Conservation (phyloP, 1,284 basidiomycete species). For the Ganoderma sinense region DNA sequence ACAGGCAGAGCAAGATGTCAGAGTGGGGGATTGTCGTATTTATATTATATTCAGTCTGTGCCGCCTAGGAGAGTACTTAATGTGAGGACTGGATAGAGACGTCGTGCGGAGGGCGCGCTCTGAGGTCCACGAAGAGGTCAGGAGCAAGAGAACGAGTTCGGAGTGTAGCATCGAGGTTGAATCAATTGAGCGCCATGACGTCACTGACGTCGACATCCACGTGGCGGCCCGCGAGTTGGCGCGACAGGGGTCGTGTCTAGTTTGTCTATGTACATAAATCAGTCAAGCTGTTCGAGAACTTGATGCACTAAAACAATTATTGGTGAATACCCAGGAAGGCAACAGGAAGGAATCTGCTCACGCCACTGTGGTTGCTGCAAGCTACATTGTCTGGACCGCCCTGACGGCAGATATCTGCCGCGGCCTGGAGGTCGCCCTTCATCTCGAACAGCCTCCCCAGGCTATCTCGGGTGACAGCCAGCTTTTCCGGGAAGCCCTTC, state of each 20-base stretch:
- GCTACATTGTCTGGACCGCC: slow-evolving; percentile 37
- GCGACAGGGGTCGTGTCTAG: no score
- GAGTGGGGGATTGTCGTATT: neutral
- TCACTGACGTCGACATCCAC: neutral
- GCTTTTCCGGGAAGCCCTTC: slow-evolving; percentile 35
- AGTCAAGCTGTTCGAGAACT: slow-evolving; percentile 15
- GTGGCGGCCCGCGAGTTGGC: no score
- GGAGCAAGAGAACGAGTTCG: neutral
- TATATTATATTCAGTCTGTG: neutral
- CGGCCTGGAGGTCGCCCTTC: slow-evolving; percentile 38
- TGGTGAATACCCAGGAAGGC: neutral
- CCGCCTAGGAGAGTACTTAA: neutral
- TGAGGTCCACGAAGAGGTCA: no score
- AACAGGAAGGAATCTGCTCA: slow-evolving; percentile 16
- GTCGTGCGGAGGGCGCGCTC: neutral
- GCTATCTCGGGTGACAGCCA: slow-evolving; percentile 46
- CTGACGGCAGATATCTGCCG: slow-evolving; percentile 35
- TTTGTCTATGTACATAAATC: no score
- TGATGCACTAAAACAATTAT: slow-evolving; percentile 9
- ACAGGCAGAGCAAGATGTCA: neutral
- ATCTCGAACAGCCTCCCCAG: slow-evolving; percentile 43
- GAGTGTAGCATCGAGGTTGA: neutral
- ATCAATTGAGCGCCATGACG: neutral
- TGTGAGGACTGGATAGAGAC: neutral
- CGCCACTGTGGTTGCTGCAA: slow-evolving; percentile 39